Evolutionary conservation across 225 moss, liverwort and hornwort genomes (phyloP).

Genomic region (Straminergon stramineum): DNA sequence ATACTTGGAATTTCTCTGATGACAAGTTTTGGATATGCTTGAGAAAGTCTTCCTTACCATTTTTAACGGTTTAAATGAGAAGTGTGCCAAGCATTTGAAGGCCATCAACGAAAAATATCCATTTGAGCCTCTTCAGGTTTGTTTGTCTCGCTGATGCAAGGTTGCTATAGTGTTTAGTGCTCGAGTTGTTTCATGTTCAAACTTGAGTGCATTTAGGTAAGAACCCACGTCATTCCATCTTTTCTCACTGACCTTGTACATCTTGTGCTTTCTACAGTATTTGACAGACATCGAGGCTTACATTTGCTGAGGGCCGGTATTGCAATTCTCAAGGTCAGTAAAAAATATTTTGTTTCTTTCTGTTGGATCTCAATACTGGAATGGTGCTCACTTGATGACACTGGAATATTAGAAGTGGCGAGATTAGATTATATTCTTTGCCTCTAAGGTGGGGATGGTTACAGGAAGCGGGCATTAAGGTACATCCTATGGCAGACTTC

Average conservation of each 20-base stretch:
- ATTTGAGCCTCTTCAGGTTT: constrained; percentile 89
- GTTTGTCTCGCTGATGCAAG: neutral
- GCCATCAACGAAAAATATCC: constrained; percentile 73
- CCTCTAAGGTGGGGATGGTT: neutral
- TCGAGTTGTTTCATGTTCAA: neutral
- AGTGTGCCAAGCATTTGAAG: constrained; percentile 48
- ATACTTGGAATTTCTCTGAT: neutral
- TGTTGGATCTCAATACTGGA: neutral
- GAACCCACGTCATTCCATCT: neutral
- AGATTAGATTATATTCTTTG: neutral
- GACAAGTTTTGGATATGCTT: constrained; percentile 49
- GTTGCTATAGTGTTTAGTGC: neutral
- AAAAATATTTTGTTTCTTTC: neutral
- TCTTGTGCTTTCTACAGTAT: constrained; percentile 47
- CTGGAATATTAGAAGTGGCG: neutral
- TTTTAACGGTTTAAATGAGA: constrained; percentile 54
- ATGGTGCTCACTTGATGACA: neutral
- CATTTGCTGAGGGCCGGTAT: constrained; percentile 87
- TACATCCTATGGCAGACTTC: constrained; percentile 79
- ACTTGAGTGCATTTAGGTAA: neutral
- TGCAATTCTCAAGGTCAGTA: constrained; percentile 54
- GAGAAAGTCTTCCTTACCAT: constrained; percentile 62
- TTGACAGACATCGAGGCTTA: constrained; percentile 58
- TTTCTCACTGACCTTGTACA: neutral
- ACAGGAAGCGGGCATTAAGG: constrained; percentile 65